Evolutionary conservation across 345 rosid species (phyloP).

Genomic region (Isatis tinctoria): DNA sequence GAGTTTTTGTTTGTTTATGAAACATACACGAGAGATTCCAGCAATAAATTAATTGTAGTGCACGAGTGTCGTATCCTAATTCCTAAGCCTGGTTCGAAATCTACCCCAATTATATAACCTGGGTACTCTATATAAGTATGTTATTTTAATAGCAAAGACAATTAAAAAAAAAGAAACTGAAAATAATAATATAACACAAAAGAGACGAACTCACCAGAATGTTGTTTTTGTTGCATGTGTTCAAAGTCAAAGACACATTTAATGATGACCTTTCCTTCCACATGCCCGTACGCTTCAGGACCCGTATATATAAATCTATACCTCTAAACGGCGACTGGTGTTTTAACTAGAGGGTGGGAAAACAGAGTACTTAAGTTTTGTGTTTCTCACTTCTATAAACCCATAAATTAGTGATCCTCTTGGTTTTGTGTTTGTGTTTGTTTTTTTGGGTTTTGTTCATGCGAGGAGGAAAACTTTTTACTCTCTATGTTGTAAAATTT

Average conservation of each 20-base stretch:
- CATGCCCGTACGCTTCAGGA: conserved; percentile 2
- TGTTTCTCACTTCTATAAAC: no score
- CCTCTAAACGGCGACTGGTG: neutral
- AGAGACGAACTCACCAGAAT: neutral
- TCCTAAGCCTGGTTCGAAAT: conserved; percentile 9
- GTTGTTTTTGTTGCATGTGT: conserved; percentile 2
- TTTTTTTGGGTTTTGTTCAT: no score
- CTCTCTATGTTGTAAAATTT: no score
- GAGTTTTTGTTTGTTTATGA: neutral
- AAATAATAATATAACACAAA: neutral
- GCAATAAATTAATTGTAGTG: neutral
- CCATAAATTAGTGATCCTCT: no score
- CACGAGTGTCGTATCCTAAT: conserved; percentile 27
- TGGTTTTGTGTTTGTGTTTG: no score
- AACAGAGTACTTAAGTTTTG: no score
- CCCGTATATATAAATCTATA: neutral
- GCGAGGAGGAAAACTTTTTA: neutral
- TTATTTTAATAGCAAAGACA: neutral
- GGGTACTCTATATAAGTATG: neutral
- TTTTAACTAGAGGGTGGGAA: neutral
- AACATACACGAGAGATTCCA: neutral
- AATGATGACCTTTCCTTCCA: conserved; percentile 6
- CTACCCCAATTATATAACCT: neutral
- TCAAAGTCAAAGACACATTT: conserved; percentile 25
- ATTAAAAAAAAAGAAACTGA: neutral